Base-by-base conservation (phyloP, 192 early-diverging fungal genomes). In the Pilaira anomala region DNA sequence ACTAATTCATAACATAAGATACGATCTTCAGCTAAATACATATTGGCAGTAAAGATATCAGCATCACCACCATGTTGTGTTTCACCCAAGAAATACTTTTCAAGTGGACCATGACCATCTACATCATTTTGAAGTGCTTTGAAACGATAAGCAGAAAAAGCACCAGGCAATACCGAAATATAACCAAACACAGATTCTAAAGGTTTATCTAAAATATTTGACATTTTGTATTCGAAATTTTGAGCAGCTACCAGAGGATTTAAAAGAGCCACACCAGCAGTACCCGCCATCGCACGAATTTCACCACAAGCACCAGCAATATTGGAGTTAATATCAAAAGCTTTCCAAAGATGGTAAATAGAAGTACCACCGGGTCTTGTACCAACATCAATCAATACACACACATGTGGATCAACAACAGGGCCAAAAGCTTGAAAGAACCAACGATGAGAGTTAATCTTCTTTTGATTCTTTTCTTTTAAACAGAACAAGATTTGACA, bases 391-490 rank as follows among this genome's bases (percentile, higher is more conserved):
- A 85, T 62, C 40, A 85, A 65, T n/a, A 85, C 81, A 68, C 82
- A 83, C 12, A 85, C 83, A 45, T 80, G 72, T 18, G 84, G 84
- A 4, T 81, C 61, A 24, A 85, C 57, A 26, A 85, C 60, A 16
- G 80, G 80, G 30, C 84, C 81, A 62, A 85, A 84, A 5, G 83
- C 84, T 62, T 85, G 77, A 48, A 85, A 85, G 68, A 85, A 85
- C 84, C 84, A 85, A 44, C 94, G 78, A 76, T 88, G 87, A 25
- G 83, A 89, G 60, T 89, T 95, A 69, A 95, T 88, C 74, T 95
- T 95, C 73, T 93, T 95, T 60, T 86, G 85, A 67, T 95, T 95
- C 78, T 93, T 91, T 76, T 95, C 93, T 72, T 95, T 95, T 7
- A 95, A 75, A 76, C 90, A 88, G 73, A 95, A 95, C 29, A 95